Evolutionary conservation across 495 filamentous ascomycete species (phyloP).

Genomic region (Podospora anserina): DNA sequence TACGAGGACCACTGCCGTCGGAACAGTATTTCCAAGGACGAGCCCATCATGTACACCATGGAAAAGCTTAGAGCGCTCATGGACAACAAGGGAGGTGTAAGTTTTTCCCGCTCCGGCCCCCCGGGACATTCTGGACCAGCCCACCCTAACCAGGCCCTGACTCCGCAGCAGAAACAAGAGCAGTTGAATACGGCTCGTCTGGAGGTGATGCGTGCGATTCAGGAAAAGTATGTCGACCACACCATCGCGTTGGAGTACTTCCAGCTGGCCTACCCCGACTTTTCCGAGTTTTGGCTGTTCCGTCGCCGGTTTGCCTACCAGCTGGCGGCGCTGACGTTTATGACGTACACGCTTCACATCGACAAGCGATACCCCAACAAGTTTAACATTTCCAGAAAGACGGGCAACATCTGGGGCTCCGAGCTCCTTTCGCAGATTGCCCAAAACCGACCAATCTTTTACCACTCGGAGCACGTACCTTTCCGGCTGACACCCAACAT

Average conservation of each 20-base stretch:
- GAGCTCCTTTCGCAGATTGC: constrained; percentile 87
- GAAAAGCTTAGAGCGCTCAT: constrained; percentile 77
- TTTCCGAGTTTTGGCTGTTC: constrained; percentile 96
- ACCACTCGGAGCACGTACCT: constrained; percentile 88
- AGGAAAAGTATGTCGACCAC: constrained; percentile 82
- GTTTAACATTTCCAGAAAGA: constrained; percentile 81
- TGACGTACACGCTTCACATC: constrained; percentile 98
- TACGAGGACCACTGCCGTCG: constrained; percentile 94
- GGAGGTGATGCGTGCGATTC: constrained; percentile 87
- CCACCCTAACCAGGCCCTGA: constrained; percentile 23
- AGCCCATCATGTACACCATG: constrained; percentile 91
- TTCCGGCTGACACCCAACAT: constrained; percentile 97
- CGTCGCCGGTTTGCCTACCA: constrained; percentile 93
- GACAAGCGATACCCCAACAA: constrained; percentile 92
- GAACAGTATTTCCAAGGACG: constrained; percentile 84
- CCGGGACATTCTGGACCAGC: constrained; percentile 3
- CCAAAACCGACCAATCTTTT: constrained; percentile 76
- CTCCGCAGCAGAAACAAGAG: constrained; percentile 57
- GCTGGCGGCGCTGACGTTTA: constrained; percentile 92
- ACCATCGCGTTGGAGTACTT: constrained; percentile 84
- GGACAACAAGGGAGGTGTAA: constrained; percentile 63
- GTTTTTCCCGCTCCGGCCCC: constrained; percentile 21
- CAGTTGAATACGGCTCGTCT: constrained; percentile 65
- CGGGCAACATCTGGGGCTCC: constrained; percentile 93
- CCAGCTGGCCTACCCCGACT: constrained; percentile 82